phyloP scores from a whole-genome alignment of 129 eudicot genomes.

The Helianthus annuus region DNA sequence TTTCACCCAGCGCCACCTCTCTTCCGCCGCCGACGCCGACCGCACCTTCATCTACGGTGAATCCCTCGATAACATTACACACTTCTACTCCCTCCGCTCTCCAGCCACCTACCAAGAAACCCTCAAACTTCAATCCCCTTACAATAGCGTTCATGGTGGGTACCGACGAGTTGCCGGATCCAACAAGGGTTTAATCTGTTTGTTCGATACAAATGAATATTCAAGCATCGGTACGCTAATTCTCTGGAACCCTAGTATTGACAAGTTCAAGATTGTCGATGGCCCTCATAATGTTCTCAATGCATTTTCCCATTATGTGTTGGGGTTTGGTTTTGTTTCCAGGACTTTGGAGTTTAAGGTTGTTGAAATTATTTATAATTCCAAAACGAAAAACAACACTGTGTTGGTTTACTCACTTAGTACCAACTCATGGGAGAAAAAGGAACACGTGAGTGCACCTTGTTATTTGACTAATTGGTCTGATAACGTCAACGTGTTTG shows the following conservation, averaged over 20 bases:
- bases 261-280: conserved; percentile 22
- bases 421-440: conserved; percentile 39
- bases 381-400: background rate
- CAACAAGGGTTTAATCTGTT: conserved; percentile 39
- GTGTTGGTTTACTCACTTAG: conserved; percentile 35
- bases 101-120: conserved; percentile 25
- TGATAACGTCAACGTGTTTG: conserved; percentile 38
- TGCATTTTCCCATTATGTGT: conserved; percentile 33
- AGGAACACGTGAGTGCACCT: conserved; percentile 28
- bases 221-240: conserved; percentile 26
- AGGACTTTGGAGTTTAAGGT: conserved; percentile 39
- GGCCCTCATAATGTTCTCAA: background rate
- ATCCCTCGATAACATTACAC: conserved; percentile 35
- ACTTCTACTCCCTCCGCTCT: conserved; percentile 32
- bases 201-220: conserved; percentile 39
- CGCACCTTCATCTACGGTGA: conserved; percentile 39
- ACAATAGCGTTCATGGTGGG: conserved; percentile 31
- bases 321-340: conserved; percentile 52
- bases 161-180: conserved; percentile 41
- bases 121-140: conserved; percentile 25
- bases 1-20: conserved; percentile 43
- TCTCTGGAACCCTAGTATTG: conserved; percentile 48
- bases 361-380: conserved; percentile 32
- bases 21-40: conserved; percentile 17
- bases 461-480: conserved; percentile 40